Evolutionary conservation across 2,329 filamentous ascomycete genomes (phyloP), one percentile per base, ranked within the genome.

Genomic region (Alternaria sp.): DNA sequence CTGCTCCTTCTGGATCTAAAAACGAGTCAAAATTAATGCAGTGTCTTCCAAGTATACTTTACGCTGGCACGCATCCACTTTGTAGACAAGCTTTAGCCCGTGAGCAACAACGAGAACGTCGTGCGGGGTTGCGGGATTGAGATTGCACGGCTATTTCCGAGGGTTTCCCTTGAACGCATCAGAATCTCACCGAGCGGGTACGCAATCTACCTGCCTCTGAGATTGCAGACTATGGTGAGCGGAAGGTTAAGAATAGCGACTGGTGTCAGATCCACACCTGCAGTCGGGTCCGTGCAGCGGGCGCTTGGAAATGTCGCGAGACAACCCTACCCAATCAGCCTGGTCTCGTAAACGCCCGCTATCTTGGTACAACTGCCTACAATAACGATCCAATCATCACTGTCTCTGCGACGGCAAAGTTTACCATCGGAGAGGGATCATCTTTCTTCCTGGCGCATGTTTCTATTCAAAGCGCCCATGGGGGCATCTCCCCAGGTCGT

Each of bases 381-480:
- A 54, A 58, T 40, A 55, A 30, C 40, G 23, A 51, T 26, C 74
- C 75, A 78, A 76, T 77, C 61, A 65, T 40, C n/a, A 17, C 21
- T 19, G 8, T 32, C 28, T 54, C 13, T 40, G 51, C 47, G 44
- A 50, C 57, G 62, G 19, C 45, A n/a, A 47, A 44, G 62, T 54
- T 69, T 66, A 68, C 65, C 28, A 43, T 59, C 70, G 72, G 68
- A 49, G 21, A 36, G 70, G 30, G 74, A 69, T 65, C 43, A 71
- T 70, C 65, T 53, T 70, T 74, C 54, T 66, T 68, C 70, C 71
- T 46, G 46, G 50, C 40, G 55, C 56, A 59, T 59, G 59, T 66
- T 58, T 53, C 51, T 52, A 61, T 62, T 65, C 65, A 60, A 78
- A 76, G 73, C 76, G 77, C 76, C 69, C 43, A 67, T 66, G 62